A percentile compares a stretch with the other conserved stretches of the same genome.
These are phyloP conservation scores for Epithemia pelagica DNA, from an alignment of 108 stramenopile species.

Conservation along the genomic window DNA sequence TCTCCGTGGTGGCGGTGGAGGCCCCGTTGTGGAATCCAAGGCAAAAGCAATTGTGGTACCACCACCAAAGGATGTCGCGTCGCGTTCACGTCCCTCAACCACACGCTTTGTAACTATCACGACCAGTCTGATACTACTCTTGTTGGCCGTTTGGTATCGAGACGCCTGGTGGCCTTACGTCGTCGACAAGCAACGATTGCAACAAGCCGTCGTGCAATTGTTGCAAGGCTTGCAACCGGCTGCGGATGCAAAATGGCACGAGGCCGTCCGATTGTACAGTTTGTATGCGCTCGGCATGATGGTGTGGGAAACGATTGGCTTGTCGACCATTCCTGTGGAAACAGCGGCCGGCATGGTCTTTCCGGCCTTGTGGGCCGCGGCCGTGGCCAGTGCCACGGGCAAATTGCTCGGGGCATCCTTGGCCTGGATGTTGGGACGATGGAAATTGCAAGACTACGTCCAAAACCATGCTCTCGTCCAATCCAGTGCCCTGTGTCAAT, in stretches of 20 bases:
- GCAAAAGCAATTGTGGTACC: no score
- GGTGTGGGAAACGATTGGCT: conserved; percentile 37
- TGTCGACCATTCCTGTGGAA: conserved; percentile 53
- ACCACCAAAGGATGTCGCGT: no score
- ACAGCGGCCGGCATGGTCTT: conserved; percentile 48
- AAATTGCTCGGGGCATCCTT: conserved; percentile 59
- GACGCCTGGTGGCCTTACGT: conserved; percentile 9
- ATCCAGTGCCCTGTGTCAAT: conserved; percentile 42
- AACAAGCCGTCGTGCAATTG: conserved; percentile 14
- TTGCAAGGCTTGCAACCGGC: conserved; percentile 17
- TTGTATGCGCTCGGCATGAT: conserved; percentile 29
- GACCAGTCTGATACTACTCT: conserved; percentile 1
- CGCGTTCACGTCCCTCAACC: no score
- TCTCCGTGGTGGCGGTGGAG: no score
- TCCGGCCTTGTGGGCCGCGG: conserved; percentile 15
- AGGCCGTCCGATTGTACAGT: conserved; percentile 2
- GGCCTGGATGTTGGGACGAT: conserved; percentile 50
- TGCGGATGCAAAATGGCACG: not conserved
- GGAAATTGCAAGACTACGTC: conserved; percentile 33
- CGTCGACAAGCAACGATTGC: conserved; percentile 24
- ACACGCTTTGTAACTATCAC: no score
- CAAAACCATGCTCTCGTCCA: conserved; percentile 24
- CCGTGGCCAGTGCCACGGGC: conserved; percentile 31
- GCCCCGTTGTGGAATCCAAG: no score
- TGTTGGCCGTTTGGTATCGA: conserved; percentile 12